Evolutionary conservation across 2,329 filamentous ascomycete species (phyloP).

Genomic region (Amauroascus verrucosus): DNA sequence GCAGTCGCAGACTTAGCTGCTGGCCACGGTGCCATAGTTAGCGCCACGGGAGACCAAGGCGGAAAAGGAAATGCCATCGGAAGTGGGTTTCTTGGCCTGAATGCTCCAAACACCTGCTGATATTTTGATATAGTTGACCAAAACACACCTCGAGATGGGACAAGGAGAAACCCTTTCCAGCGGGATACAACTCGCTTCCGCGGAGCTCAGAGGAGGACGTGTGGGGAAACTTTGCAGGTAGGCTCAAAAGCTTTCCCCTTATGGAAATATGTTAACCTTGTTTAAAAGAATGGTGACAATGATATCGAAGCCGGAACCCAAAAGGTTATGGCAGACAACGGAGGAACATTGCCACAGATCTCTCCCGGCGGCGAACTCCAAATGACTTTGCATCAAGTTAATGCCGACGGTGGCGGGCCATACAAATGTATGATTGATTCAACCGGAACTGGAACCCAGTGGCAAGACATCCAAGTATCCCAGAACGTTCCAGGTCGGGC

Average conservation of each 20-base stretch:
- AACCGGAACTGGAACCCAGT: constrained; percentile 47
- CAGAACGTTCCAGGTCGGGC: constrained; percentile 36
- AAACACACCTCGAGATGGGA: constrained; percentile 52
- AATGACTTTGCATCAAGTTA: constrained; percentile 60
- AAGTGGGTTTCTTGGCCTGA: constrained; percentile 30
- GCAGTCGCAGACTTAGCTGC: constrained; percentile 47
- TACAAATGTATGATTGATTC: constrained; percentile 56
- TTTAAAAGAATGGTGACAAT: constrained; percentile 43
- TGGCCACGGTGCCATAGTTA: constrained; percentile 52
- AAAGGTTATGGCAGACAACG: constrained; percentile 49
- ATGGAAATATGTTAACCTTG: background rate
- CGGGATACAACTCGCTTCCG: constrained; percentile 54
- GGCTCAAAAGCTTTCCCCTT: background rate
- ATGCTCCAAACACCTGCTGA: background rate
- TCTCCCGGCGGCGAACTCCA: constrained; percentile 46
- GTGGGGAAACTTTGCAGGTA: constrained; percentile 48
- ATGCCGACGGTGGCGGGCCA: constrained; percentile 55
- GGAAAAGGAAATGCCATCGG: constrained; percentile 44
- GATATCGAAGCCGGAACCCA: constrained; percentile 47
- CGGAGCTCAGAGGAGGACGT: constrained; percentile 42
- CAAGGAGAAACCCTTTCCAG: constrained; percentile 52
- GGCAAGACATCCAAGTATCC: constrained; percentile 47
- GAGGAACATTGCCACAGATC: constrained; percentile 49
- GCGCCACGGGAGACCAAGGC: constrained; percentile 48
- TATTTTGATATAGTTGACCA: constrained; percentile 35